Base-by-base conservation (phyloP, 148 eudicot genomes). In the Camellia granthamiana region DNA sequence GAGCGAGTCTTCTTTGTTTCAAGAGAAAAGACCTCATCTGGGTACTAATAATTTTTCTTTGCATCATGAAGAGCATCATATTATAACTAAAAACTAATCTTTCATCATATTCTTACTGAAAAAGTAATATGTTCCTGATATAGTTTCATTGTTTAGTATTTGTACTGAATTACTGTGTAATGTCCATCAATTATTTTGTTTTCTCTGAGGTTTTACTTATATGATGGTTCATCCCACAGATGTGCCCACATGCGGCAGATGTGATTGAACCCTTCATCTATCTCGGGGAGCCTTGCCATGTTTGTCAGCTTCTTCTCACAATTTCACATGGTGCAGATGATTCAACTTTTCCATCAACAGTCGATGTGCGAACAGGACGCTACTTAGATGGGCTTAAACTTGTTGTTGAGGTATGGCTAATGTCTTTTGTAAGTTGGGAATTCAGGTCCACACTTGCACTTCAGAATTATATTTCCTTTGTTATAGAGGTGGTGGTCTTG, bases 211-310 rank as follows among this genome's bases (percentile, higher is more conserved):
- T 80, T 69, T 78, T 76, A 38, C 51, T 79, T 83, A 47, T 56
- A 21, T 78, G 79, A 67, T 77, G 58, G 59, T 83, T 72, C 75
- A 60, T 85, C 69, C 82, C 38, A 77, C 90, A 95, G 99, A 90
- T 93, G 69, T 92, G 92, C 84, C 90, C 99, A 51, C 97, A 96
- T 84, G 90, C 86, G 72, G 93, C 97, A 46, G 98, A 96, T 89
- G 98, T 96, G 74, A 88, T 92, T 84, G 99, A 96, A 88, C 86
- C 93, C 82, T 96, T 91, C 90, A 90, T 93, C 81, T 90, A 88
- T 88, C 98, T 96, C 52, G 90, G 92, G 73, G 98, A 96, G 89
- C 99, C 99, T 75, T 96, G 99, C 87, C 99, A 93, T 91, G 97
- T 92, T 85, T 90, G 92, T 83, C 93, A 96, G 91, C 97, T 96